phyloP scores from a whole-genome alignment of 139 green algal species.

The Edaphochlamys debaryana region DNA sequence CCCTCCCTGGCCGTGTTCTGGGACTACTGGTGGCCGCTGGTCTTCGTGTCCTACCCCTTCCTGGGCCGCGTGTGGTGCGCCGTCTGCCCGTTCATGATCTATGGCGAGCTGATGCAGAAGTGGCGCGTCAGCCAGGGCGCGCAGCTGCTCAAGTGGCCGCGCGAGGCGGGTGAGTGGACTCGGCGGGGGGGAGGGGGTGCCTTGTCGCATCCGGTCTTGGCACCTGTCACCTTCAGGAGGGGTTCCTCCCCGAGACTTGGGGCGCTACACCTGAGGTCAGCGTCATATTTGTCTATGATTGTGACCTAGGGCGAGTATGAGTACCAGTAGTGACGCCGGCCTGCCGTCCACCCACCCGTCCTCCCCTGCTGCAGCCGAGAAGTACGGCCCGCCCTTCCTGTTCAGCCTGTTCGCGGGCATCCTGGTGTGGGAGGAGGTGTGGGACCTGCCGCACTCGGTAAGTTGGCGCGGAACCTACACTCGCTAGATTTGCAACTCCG shows the following conservation, averaged over 20 bases:
- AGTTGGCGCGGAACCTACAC: no score
- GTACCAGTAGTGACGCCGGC: background rate
- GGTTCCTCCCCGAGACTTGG: no score
- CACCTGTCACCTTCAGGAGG: no score
- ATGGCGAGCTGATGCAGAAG: slow-evolving; percentile 77
- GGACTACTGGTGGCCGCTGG: slow-evolving; percentile 83
- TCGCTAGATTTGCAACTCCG: no score
- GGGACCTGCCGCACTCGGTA: slow-evolving; percentile 81
- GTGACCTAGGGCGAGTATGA: no score
- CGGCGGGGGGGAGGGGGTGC: no score
- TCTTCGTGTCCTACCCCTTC: slow-evolving; percentile 83
- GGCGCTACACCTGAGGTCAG: background rate
- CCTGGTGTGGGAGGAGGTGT: slow-evolving; percentile 81
- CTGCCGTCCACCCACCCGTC: background rate
- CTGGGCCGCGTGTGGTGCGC: slow-evolving; percentile 84
- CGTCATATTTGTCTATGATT: no score
- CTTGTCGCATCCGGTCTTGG: no score
- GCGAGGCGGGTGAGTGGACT: slow-evolving; percentile 46
- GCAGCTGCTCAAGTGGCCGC: slow-evolving; percentile 80
- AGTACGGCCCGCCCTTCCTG: slow-evolving; percentile 77
- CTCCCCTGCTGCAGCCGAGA: slow-evolving; percentile 49
- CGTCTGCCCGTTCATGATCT: slow-evolving; percentile 92
- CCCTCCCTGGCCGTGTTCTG: slow-evolving; percentile 84
- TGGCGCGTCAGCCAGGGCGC: slow-evolving; percentile 65
- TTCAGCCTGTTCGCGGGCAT: slow-evolving; percentile 81